Evolutionary conservation across 176 grass and related monocot genomes (phyloP).

Genomic region (Dendrocalamus sinicus): DNA sequence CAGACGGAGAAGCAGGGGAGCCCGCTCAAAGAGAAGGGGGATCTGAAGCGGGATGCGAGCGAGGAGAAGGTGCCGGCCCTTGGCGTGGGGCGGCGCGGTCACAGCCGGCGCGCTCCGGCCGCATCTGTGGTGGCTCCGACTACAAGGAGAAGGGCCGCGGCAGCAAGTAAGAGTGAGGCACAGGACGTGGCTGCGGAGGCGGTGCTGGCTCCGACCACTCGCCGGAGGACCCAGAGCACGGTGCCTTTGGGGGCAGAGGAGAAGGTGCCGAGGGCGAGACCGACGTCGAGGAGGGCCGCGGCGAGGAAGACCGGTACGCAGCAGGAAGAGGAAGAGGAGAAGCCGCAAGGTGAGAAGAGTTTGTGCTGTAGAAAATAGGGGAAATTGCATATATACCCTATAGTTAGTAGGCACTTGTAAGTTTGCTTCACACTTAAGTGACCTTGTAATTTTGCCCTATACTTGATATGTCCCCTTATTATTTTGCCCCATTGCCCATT

Average conservation of each 20-base stretch:
- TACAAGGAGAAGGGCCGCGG: neutral
- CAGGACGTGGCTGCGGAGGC: neutral
- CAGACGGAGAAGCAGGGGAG: neutral
- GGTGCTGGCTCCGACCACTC: constrained; percentile 7
- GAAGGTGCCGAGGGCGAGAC: constrained; percentile 7
- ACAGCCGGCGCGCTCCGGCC: neutral
- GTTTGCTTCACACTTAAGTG: too few species aligned
- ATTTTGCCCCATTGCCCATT: too few species aligned
- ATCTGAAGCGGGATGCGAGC: neutral
- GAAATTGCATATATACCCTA: too few species aligned
- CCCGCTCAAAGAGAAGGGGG: neutral
- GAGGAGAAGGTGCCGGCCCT: neutral
- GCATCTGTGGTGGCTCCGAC: constrained; percentile 2
- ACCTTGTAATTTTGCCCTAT: too few species aligned
- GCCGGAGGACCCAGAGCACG: constrained; percentile 13
- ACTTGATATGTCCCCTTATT: too few species aligned
- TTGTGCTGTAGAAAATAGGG: neutral
- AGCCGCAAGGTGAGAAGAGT: constrained; percentile 6
- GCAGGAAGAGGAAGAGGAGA: constrained; percentile 33
- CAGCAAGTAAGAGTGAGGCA: constrained; percentile 3
- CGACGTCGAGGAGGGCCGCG: neutral
- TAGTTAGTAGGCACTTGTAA: too few species aligned
- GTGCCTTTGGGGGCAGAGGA: neutral
- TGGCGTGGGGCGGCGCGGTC: neutral
- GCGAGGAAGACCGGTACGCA: constrained; percentile 14